Base-by-base conservation (phyloP, 495 filamentous ascomycete genomes). In the Podospora anserina region DNA sequence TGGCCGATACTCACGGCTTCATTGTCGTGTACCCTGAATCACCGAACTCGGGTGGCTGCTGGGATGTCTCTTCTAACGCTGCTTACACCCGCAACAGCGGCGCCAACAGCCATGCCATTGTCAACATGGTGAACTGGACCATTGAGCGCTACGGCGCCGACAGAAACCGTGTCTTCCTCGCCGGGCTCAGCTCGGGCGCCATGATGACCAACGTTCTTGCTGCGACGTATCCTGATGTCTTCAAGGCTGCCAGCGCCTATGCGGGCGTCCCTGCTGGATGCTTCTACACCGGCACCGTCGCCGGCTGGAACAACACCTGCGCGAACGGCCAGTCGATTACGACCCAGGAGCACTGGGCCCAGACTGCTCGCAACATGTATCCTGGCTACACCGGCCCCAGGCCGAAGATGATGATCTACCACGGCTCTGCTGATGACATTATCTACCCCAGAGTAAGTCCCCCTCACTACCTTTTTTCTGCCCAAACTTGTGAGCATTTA, bases 201-300 rank as follows among this genome's bases (percentile, higher is more conserved):
- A 77, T 78, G 76, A 78, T 78, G 75, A 76, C 75, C 65, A 88
- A 88, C 70, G 84, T 88, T 32, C 75, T 88, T 67, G 82, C 84
- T 5, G 86, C 84, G 23, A 83, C 84, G 11, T 88, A 88, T 72
- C 86, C 86, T 0, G 79, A 86, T 18, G 55, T 88, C 44, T 87
- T 88, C 79, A 77, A 78, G 4, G 86, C 86, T 1, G 86, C 74
- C 11, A 82, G 80, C 9, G 87, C 78, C 53, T 89, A 88, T 76
- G 78, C 85, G 5, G 88, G 88, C 23, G 86, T 90, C 1, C 78
- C 87, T 11, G 86, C 83, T 30, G 87, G 87, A 7, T 89, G 88
- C 78, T 89, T 88, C 75, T 73, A 76, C 23, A 80, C 79, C 1
- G 72, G 78, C 28, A 81, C 80, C 19, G 76, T 78, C 34, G 76